phyloP scores from a whole-genome alignment of 768 basidiomycete genomes.

The Termitomyces sp. region DNA sequence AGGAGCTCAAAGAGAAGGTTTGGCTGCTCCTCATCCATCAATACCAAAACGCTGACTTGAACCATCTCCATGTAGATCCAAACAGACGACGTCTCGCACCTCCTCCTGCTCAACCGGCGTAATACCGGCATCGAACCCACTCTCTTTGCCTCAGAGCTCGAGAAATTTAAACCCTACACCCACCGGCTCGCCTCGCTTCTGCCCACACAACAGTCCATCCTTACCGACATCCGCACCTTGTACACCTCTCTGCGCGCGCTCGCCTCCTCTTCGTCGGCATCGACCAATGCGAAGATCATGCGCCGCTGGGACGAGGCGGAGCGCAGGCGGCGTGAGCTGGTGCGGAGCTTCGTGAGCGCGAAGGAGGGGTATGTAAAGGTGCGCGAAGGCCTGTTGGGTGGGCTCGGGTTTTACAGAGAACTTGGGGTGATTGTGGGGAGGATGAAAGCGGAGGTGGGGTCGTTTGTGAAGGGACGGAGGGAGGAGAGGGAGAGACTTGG shows the following conservation, averaged over 20 bases:
- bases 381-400: slow-evolving; percentile 79
- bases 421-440: slow-evolving; percentile 56
- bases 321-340: slow-evolving; percentile 8
- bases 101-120: slow-evolving; percentile 86
- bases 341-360: slow-evolving; percentile 66
- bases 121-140: slow-evolving; percentile 79
- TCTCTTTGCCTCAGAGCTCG: slow-evolving; percentile 88
- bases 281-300: not conserved
- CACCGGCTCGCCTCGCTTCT: slow-evolving; percentile 74
- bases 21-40: not conserved
- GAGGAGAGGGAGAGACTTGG: slow-evolving; percentile 67
- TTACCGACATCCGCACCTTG: slow-evolving; percentile 70
- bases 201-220: slow-evolving; percentile 62
- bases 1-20: slow-evolving; percentile 96
- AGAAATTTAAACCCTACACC: slow-evolving; percentile 93
- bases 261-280: slow-evolving; percentile 43
- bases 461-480: slow-evolving; percentile 58
- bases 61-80: slow-evolving; percentile 58
- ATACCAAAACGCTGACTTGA: not conserved
- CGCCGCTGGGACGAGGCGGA: not conserved
- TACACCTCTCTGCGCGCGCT: slow-evolving; percentile 73
- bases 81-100: slow-evolving; percentile 93
- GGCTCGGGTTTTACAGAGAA: slow-evolving; percentile 84
- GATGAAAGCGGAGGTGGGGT: slow-evolving; percentile 51
- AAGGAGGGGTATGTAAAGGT: slow-evolving; percentile 86